Percentiles rank a stretch among this genome's conserved stretches.
phyloP scores from a whole-genome alignment of 2,329 filamentous ascomycete genomes.

The Aspergillus ustus region DNA sequence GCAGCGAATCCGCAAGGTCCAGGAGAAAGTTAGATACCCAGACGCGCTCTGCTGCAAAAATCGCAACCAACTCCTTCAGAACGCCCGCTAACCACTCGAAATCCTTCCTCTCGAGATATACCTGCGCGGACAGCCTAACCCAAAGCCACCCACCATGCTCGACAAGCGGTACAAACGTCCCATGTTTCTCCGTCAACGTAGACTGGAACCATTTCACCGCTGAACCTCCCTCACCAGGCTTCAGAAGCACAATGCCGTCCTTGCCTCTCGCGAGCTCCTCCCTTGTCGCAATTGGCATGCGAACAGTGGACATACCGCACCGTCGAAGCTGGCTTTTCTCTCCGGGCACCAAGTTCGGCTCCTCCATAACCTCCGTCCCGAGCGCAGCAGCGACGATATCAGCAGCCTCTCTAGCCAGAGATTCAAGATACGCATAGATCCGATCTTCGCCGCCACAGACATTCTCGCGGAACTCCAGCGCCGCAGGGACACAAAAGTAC shows the following conservation, averaged over 20 bases:
- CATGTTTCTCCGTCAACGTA: conserved; percentile 56
- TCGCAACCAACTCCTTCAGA: conserved; percentile 60
- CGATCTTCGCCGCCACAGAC: conserved; percentile 74
- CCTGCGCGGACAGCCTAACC: conserved; percentile 76
- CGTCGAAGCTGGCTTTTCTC: conserved; percentile 69
- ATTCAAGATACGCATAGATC: conserved; percentile 67
- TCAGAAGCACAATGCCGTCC: background rate
- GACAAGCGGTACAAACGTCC: conserved; percentile 72
- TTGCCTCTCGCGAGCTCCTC: background rate
- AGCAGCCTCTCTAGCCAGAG: conserved; percentile 68
- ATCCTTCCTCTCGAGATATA: conserved; percentile 78
- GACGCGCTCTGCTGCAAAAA: background rate
- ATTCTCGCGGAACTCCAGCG: conserved; percentile 70
- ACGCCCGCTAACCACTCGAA: conserved; percentile 71
- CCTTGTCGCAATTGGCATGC: conserved; percentile 64
- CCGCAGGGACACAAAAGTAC: conserved; percentile 74
- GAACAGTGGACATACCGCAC: conserved; percentile 74
- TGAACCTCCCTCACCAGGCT: conserved; percentile 40
- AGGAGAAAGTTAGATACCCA: too few species aligned
- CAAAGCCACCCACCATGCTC: conserved; percentile 67
- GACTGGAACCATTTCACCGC: conserved; percentile 64
- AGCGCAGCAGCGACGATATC: conserved; percentile 64
- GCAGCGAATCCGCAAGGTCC: too few species aligned
- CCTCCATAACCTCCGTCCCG: conserved; percentile 69
- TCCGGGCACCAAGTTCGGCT: background rate